Evolutionary conservation across 805 yeast genomes (phyloP).

Genomic region (Nakazawaea wickerhamii): DNA sequence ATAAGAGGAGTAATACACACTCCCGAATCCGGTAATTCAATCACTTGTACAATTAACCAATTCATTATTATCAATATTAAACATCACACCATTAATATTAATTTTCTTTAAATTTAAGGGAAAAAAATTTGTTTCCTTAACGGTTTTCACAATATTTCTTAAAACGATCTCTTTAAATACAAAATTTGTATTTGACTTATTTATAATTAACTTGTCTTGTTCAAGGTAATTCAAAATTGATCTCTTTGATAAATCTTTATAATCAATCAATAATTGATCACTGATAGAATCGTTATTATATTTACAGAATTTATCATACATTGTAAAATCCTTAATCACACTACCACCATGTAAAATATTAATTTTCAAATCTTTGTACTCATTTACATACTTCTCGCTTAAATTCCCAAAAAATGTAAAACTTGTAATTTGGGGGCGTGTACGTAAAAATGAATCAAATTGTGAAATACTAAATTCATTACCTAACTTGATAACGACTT

Average conservation of each 20-base stretch:
- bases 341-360: constrained; percentile 3
- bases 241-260: background rate
- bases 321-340: constrained; percentile 7
- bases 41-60: constrained; percentile 5
- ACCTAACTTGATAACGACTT: background rate
- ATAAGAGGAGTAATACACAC: no score
- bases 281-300: background rate
- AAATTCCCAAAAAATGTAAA: constrained; percentile 10
- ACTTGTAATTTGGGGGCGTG: background rate
- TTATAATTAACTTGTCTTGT: no score
- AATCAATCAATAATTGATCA: background rate
- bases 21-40: no score
- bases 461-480: constrained; percentile 8
- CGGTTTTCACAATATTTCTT: no score
- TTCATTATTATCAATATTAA: background rate
- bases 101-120: background rate
- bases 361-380: constrained; percentile 1
- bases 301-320: constrained; percentile 7
- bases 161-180: background rate
- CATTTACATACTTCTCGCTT: background rate
- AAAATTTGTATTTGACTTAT: background rate
- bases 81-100: constrained; percentile 3
- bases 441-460: background rate
- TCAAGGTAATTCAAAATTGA: no score
- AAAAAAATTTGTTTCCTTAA: background rate